A percentile compares a stretch with the other conserved stretches of the same genome.
Conservation (phyloP, 2,329 filamentous ascomycete genomes). For the Talaromyces funiculosus region DNA sequence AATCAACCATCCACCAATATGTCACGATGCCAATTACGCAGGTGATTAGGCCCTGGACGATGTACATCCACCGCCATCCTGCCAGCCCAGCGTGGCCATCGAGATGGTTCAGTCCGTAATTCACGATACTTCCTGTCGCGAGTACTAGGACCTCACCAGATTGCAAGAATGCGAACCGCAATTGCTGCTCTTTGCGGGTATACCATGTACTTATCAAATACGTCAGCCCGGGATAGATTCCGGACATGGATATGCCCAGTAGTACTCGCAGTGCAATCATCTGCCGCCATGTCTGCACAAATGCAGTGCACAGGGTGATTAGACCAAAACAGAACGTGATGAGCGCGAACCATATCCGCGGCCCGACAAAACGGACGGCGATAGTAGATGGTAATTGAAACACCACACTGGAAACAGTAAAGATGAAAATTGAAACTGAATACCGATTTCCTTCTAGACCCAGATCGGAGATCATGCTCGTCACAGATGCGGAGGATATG, state of each 20-base stretch:
- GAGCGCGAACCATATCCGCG: slow-evolving; percentile 56
- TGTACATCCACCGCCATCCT: slow-evolving; percentile 66
- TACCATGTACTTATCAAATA: slow-evolving; percentile 55
- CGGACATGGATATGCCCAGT: slow-evolving; percentile 57
- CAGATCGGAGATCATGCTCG: slow-evolving; percentile 60
- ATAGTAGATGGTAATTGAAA: slow-evolving; percentile 66
- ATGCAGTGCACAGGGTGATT: slow-evolving; percentile 63
- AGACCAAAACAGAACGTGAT: slow-evolving; percentile 59
- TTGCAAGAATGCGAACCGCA: slow-evolving; percentile 61
- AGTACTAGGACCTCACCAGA: slow-evolving; percentile 60
- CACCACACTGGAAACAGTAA: slow-evolving; percentile 61
- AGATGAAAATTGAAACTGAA: slow-evolving; percentile 67
- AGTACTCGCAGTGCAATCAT: slow-evolving; percentile 64
- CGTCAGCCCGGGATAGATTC: slow-evolving; percentile 42
- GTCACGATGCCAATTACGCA: slow-evolving; percentile 54
- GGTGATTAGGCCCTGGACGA: slow-evolving; percentile 60
- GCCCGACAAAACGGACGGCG: slow-evolving; percentile 59
- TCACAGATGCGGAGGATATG: slow-evolving; percentile 64
- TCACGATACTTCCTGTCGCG: slow-evolving; percentile 61
- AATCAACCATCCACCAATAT: slow-evolving; percentile 67
- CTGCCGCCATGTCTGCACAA: slow-evolving; percentile 61
- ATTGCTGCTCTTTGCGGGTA: slow-evolving; percentile 58
- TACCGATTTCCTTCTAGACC: slow-evolving; percentile 61
- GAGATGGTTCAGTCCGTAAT: slow-evolving; percentile 62
- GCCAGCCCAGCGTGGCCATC: slow-evolving; percentile 51